phyloP scores from a whole-genome alignment of 1,284 basidiomycete species.

The Ganoderma leucocontextum region DNA sequence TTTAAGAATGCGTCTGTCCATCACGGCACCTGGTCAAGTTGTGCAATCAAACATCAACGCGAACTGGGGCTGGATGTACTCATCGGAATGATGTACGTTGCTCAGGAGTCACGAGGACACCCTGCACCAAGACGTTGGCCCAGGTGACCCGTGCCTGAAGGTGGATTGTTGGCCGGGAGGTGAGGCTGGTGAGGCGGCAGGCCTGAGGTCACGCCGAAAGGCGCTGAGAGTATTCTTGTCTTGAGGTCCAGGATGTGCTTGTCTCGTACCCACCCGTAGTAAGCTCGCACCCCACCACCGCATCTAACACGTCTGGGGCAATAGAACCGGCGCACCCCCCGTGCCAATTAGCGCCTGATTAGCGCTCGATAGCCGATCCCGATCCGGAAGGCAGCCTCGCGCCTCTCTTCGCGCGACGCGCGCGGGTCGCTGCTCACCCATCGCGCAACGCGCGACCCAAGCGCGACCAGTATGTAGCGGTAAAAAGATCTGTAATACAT shows the following conservation, averaged over 20 bases:
- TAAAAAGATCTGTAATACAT: no score
- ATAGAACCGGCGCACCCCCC: no score
- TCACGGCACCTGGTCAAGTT: constrained; percentile 6
- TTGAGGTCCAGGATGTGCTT: background rate
- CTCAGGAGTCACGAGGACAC: constrained; percentile 28
- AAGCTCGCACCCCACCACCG: no score
- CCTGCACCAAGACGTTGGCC: constrained; percentile 7
- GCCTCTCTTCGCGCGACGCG: no score
- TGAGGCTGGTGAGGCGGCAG: background rate
- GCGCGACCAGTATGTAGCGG: no score
- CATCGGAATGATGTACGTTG: constrained; percentile 26
- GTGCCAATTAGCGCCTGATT: no score
- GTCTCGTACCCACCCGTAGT: no score
- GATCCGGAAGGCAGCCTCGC: no score
- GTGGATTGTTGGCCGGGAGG: constrained; percentile 10
- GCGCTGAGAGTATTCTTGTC: background rate
- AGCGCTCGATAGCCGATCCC: no score
- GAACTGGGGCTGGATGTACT: constrained; percentile 28
- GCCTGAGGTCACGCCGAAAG: constrained; percentile 9
- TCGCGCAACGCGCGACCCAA: no score
- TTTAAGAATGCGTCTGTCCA: constrained; percentile 27
- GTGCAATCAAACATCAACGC: constrained; percentile 21
- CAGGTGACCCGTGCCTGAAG: constrained; percentile 32
- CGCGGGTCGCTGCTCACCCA: no score
- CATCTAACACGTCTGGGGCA: no score